phyloP scores from a whole-genome alignment of 2,329 filamentous ascomycete genomes.

The Didymella lethalis region DNA sequence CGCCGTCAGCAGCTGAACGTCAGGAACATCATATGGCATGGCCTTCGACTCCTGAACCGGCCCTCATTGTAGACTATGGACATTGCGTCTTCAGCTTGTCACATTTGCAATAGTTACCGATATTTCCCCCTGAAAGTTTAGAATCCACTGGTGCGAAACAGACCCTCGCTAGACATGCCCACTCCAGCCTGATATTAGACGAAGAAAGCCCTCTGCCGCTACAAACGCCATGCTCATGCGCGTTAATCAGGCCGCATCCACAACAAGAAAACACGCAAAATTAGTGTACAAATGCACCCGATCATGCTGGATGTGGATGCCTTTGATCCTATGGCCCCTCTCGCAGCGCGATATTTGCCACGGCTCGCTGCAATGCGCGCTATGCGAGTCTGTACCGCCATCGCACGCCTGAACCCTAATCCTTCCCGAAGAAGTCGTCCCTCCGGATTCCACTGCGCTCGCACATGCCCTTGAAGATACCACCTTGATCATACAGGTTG shows the following conservation, averaged over 20 bases:
- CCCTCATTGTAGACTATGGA: not conserved
- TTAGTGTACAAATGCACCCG: conserved; percentile 28
- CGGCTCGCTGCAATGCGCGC: not conserved
- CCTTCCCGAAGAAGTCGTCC: conserved; percentile 55
- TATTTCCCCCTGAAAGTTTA: not conserved
- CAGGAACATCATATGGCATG: not conserved
- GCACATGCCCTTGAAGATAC: conserved; percentile 91
- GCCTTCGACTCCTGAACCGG: not conserved
- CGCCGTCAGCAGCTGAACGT: conserved; percentile 5
- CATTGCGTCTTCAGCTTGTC: conserved; percentile 7
- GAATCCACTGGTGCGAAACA: conserved; percentile 14
- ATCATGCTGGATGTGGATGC: conserved; percentile 6
- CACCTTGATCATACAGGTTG: conserved; percentile 73
- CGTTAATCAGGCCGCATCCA: conserved; percentile 16
- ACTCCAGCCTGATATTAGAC: conserved; percentile 13
- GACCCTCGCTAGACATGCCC: conserved; percentile 16
- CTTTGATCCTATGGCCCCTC: conserved; percentile 7
- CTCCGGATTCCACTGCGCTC: conserved; percentile 78
- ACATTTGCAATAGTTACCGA: conserved; percentile 4
- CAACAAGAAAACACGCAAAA: conserved; percentile 20
- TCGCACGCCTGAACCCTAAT: conserved; percentile 13
- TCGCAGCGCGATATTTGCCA: conserved; percentile 11
- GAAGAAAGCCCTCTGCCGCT: conserved; percentile 21
- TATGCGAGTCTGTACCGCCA: conserved; percentile 4
- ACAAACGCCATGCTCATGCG: conserved; percentile 33